These are phyloP conservation scores for Aspergillaceae sp. DNA, from an alignment of 2,329 filamentous ascomycete species.

Conservation along the genomic window DNA sequence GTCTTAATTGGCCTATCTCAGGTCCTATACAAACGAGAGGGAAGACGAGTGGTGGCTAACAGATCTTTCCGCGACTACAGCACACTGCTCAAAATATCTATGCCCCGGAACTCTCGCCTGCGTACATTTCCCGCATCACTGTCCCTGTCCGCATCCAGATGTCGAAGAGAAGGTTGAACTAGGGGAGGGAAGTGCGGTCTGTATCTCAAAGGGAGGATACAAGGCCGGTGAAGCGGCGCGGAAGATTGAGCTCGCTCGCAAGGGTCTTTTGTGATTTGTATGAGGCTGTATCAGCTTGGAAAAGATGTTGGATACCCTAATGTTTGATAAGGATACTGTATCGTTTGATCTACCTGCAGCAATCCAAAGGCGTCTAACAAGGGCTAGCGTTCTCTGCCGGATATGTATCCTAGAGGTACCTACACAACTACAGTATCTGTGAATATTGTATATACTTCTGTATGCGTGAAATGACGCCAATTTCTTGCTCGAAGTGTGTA, in stretches of 20 bases:
- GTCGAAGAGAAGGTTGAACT: slow-evolving; percentile 68
- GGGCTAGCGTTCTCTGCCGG: no score
- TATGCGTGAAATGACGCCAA: no score
- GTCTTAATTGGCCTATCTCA: background rate
- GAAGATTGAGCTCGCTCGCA: slow-evolving; percentile 44
- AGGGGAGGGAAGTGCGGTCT: slow-evolving; percentile 41
- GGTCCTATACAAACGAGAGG: no score
- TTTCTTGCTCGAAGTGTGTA: no score
- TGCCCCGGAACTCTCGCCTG: slow-evolving; percentile 91
- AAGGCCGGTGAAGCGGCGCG: slow-evolving; percentile 39
- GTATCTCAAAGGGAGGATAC: slow-evolving; percentile 42
- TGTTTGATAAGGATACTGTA: no score
- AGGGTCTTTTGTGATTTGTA: slow-evolving; percentile 36
- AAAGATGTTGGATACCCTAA: no score
- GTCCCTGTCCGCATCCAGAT: slow-evolving; percentile 74
- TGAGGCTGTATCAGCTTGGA: background rate
- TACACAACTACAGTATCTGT: no score
- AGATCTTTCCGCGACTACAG: slow-evolving; percentile 33
- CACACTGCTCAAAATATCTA: slow-evolving; percentile 86
- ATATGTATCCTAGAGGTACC: no score
- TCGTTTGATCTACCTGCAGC: no score
- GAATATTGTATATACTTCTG: no score
- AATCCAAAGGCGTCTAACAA: no score
- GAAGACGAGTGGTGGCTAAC: slow-evolving; percentile 16
- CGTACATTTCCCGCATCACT: slow-evolving; percentile 94